A percentile compares a stretch with the other conserved stretches of the same genome.
Evolutionary conservation across 176 grass and related monocot species (phyloP).

Genomic region (Rhynchospora pubera): DNA sequence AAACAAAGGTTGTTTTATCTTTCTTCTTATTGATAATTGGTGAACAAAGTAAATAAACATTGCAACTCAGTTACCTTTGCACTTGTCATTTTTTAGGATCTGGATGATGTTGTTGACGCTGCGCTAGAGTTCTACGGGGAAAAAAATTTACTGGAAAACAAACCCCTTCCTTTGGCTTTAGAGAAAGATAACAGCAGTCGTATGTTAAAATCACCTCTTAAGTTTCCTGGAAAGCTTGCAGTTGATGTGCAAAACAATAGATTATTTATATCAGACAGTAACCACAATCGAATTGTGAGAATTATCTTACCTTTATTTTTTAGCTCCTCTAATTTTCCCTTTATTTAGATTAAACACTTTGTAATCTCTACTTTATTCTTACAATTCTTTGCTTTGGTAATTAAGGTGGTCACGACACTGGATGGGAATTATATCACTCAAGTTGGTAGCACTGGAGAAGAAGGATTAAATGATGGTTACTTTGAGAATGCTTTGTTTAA

Average conservation of each 20-base stretch:
- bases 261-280: constrained; percentile 96
- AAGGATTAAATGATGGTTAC: constrained; percentile 79
- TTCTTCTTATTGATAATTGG: neutral
- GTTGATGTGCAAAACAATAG: constrained; percentile 76
- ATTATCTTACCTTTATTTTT: neutral
- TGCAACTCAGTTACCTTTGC: neutral
- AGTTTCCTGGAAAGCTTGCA: constrained; percentile 92
- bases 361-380: constrained; percentile 10
- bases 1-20: neutral
- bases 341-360: constrained; percentile 17
- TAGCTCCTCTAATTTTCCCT: constrained; percentile 12
- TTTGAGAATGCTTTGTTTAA: constrained; percentile 83
- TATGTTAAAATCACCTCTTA: constrained; percentile 68
- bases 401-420: constrained; percentile 78
- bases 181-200: constrained; percentile 80
- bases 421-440: constrained; percentile 79
- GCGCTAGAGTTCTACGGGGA: constrained; percentile 88
- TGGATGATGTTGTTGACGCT: constrained; percentile 86
- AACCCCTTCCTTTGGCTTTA: constrained; percentile 70
- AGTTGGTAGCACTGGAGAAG: constrained; percentile 77
- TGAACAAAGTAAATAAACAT: neutral
- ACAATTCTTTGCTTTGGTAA: constrained; percentile 22
- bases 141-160: constrained; percentile 53
- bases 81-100: constrained; percentile 54
- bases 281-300: constrained; percentile 93